Evolutionary conservation across 2,329 filamentous ascomycete species (phyloP).

Genomic region (Clonostachys sp.): DNA sequence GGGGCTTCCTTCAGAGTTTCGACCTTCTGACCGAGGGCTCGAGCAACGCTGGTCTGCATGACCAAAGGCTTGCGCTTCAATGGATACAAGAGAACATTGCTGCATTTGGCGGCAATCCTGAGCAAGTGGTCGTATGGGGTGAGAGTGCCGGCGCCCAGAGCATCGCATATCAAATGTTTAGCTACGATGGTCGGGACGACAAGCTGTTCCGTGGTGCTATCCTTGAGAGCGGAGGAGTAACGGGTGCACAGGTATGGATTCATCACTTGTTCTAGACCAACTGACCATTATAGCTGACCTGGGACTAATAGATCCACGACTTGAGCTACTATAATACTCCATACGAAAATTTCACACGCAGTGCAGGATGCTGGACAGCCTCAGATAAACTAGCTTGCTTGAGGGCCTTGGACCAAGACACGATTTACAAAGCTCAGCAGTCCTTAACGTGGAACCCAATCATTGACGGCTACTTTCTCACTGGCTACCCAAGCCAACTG

Average conservation of each 20-base stretch:
- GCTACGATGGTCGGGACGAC: conserved; percentile 52
- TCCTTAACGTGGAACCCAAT: conserved; percentile 34
- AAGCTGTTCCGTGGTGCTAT: conserved; percentile 49
- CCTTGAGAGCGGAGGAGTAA: conserved; percentile 40
- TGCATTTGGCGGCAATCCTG: conserved; percentile 15
- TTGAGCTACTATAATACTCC: not conserved
- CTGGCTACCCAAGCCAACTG: conserved; percentile 39
- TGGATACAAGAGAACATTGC: conserved; percentile 50
- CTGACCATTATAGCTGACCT: too few species aligned
- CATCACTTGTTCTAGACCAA: too few species aligned
- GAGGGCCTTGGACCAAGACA: conserved; percentile 19
- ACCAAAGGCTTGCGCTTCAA: conserved; percentile 41
- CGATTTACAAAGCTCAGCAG: conserved; percentile 25
- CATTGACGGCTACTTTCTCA: conserved; percentile 41
- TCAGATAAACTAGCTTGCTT: conserved; percentile 29
- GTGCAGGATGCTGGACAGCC: conserved; percentile 18
- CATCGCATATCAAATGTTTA: conserved; percentile 42
- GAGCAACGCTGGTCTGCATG: conserved; percentile 43
- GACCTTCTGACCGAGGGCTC: conserved; percentile 34
- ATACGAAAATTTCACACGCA: not conserved
- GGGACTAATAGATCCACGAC: not conserved
- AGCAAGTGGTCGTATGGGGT: conserved; percentile 42
- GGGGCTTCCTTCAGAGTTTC: conserved; percentile 46
- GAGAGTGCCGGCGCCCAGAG: conserved; percentile 35
- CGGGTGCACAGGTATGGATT: not conserved